These are phyloP conservation scores for Senna siamea DNA, from an alignment of 306 rosid genomes.

Conservation along the genomic window DNA sequence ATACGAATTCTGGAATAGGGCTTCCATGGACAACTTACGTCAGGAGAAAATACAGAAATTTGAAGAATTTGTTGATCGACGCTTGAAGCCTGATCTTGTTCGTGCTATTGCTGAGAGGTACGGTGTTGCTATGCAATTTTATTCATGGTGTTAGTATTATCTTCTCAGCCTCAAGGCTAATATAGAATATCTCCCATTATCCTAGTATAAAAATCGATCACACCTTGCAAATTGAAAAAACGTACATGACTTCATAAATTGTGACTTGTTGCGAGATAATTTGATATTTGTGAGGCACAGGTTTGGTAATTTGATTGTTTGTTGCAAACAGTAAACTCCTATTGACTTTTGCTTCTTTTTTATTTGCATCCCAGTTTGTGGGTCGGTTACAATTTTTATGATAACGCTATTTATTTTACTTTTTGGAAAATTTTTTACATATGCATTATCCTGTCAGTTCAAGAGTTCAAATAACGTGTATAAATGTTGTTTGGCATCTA, in stretches of 20 bases:
- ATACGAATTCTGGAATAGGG: conserved; percentile 33
- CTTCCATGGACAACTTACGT: conserved; percentile 55
- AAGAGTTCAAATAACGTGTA: too few relatives aligned
- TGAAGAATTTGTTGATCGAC: conserved; percentile 85
- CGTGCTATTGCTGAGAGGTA: conserved; percentile 79
- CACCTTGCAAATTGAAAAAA: background rate
- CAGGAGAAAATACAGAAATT: conserved; percentile 61
- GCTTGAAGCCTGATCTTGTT: conserved; percentile 89
- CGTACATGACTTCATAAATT: background rate
- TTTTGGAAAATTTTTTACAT: background rate
- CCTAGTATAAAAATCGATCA: background rate
- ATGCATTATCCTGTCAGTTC: background rate
- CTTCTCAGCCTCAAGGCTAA: background rate
- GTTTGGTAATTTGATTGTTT: background rate
- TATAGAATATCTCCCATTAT: background rate
- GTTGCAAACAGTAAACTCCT: background rate
- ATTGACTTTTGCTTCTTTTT: background rate
- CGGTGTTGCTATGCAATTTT: background rate
- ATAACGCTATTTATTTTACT: background rate
- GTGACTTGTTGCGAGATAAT: background rate
- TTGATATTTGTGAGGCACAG: background rate
- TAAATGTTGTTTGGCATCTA: too few relatives aligned
- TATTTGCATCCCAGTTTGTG: background rate
- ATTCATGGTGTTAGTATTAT: background rate
- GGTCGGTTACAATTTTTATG: background rate